These are phyloP conservation scores for Leishmania arabica DNA, from an alignment of 208 protist genomes.

Conservation along the genomic window DNA sequence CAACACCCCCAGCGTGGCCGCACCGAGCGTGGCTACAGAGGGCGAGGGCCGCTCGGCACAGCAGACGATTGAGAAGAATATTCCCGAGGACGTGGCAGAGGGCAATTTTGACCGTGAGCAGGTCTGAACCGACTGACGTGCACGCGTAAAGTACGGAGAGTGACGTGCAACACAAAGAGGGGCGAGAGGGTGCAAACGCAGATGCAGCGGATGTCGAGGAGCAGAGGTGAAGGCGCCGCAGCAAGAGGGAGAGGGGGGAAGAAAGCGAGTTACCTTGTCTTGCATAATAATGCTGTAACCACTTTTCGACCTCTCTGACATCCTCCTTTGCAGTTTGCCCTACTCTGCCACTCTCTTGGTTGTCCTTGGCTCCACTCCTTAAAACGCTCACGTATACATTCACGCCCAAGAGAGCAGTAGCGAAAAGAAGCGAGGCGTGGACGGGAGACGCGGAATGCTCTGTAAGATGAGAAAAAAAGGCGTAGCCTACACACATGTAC, in stretches of 20 bases:
- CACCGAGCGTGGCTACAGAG: slow-evolving; percentile 54
- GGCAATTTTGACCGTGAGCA: slow-evolving; percentile 48
- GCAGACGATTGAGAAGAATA: slow-evolving; percentile 74
- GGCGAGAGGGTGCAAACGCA: not conserved
- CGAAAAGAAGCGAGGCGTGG: not conserved
- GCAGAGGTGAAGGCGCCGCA: not conserved
- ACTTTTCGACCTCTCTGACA: not conserved
- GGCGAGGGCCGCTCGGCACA: slow-evolving; percentile 78
- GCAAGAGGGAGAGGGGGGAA: not conserved
- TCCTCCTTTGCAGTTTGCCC: not conserved
- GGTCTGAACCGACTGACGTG: not conserved
- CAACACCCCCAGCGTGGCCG: slow-evolving; percentile 19
- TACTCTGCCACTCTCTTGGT: not conserved
- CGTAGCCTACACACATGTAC: not conserved
- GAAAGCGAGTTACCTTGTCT: too few relatives aligned
- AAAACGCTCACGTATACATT: not conserved
- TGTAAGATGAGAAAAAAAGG: not conserved
- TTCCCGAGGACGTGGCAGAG: slow-evolving; percentile 36
- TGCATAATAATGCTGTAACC: not conserved
- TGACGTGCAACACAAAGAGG: not conserved
- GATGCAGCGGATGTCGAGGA: not conserved
- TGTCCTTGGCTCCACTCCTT: not conserved
- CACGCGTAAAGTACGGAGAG: not conserved
- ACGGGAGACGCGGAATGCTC: not conserved
- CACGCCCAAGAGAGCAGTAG: not conserved